Conservation (phyloP, 2,329 filamentous ascomycete species). For the Colletotrichum agaves region DNA sequence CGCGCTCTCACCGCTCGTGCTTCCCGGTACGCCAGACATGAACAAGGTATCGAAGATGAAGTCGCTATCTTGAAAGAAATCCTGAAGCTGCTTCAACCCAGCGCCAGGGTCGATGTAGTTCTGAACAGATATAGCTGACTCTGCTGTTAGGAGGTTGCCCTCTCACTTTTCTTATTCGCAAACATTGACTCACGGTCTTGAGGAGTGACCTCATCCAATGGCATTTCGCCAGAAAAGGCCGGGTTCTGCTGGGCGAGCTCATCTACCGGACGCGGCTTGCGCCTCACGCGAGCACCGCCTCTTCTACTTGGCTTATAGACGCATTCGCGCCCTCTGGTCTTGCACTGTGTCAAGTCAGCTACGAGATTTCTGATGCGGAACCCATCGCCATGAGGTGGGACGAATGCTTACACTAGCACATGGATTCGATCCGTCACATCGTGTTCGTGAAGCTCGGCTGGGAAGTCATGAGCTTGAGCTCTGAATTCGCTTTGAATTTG, state of each 20-base stretch:
- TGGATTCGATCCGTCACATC: conserved; percentile 57
- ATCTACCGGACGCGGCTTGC: conserved; percentile 44
- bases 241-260: conserved; percentile 41
- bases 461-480: conserved; percentile 17
- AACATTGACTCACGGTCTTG: conserved; percentile 44
- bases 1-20: conserved; percentile 35
- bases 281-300: conserved; percentile 55
- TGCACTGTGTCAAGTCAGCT: conserved; percentile 47
- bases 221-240: conserved; percentile 41
- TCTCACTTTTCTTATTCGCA: background rate
- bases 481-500: background rate
- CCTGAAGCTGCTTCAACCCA: conserved; percentile 57
- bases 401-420: conserved; percentile 54
- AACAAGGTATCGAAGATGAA: conserved; percentile 59
- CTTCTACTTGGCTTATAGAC: conserved; percentile 56
- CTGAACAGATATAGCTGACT: conserved; percentile 48
- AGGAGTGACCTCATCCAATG: conserved; percentile 43
- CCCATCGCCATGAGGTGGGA: background rate
- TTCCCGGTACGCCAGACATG: conserved; percentile 39
- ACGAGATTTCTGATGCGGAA: background rate
- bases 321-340: conserved; percentile 53
- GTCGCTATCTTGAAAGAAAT: conserved; percentile 58
- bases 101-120: conserved; percentile 59
- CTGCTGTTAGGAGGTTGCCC: conserved; percentile 19
- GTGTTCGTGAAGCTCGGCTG: conserved; percentile 57